Evolutionary conservation across 2,329 filamentous ascomycete genomes (phyloP).

Genomic region (Ophiocordyceps polyrhachis-furcata): DNA sequence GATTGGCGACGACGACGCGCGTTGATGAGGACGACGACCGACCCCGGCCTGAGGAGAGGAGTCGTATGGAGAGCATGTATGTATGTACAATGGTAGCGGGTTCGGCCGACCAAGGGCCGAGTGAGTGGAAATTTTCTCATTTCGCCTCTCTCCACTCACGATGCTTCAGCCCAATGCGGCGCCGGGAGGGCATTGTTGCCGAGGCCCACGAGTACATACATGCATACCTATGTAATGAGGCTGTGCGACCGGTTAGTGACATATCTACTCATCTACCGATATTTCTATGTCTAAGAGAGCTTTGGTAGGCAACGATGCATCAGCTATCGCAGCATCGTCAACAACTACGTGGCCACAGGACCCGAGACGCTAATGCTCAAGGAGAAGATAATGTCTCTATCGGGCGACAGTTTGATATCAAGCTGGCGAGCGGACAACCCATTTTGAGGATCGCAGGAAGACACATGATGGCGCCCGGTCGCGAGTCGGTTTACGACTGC

Average conservation of each 20-base stretch:
- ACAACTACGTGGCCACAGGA: constrained; percentile 17
- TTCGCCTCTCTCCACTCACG: neutral
- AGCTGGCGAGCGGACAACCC: constrained; percentile 30
- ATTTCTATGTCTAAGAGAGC: too few relatives aligned
- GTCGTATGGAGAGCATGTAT: neutral
- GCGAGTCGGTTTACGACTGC: constrained; percentile 37
- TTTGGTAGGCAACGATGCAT: neutral
- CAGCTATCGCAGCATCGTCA: constrained; percentile 15
- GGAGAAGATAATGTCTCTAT: constrained; percentile 42
- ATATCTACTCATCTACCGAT: too few relatives aligned
- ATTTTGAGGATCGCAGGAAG: constrained; percentile 39
- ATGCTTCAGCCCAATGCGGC: neutral
- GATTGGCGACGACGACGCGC: neutral
- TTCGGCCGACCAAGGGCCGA: neutral
- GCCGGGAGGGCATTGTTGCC: neutral
- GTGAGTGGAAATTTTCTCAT: neutral
- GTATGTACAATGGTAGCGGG: neutral
- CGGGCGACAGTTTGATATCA: constrained; percentile 47
- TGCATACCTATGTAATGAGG: too few relatives aligned
- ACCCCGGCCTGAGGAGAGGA: neutral
- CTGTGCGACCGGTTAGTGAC: too few relatives aligned
- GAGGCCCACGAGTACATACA: neutral
- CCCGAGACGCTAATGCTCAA: constrained; percentile 34
- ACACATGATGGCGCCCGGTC: constrained; percentile 29
- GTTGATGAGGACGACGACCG: neutral